Evolutionary conservation across 345 rosid genomes (phyloP).

Genomic region (Eucalyptus fibrosa): DNA sequence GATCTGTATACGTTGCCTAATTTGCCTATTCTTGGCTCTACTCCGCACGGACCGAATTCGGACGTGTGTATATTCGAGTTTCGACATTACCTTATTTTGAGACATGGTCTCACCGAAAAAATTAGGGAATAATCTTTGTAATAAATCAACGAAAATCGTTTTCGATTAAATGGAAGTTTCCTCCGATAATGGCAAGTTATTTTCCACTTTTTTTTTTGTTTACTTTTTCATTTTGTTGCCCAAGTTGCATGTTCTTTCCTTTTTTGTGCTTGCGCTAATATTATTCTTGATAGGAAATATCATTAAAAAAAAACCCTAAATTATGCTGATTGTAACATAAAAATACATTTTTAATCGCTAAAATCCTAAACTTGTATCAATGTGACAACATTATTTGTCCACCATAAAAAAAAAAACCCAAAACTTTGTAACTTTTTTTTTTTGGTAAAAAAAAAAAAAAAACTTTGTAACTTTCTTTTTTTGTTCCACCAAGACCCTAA

Average conservation of each 20-base stretch:
- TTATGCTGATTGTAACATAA: neutral
- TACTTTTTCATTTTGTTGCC: neutral
- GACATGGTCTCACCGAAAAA: neutral
- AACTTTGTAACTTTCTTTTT: too few relatives aligned
- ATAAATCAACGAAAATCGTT: neutral
- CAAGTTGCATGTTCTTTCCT: neutral
- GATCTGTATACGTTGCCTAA: neutral
- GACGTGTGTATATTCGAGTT: neutral
- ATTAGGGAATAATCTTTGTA: neutral
- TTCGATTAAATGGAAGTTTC: neutral
- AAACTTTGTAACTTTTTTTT: too few relatives aligned
- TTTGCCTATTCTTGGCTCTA: neutral
- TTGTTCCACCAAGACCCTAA: too few relatives aligned
- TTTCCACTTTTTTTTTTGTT: neutral
- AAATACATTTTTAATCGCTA: neutral
- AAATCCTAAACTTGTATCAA: neutral
- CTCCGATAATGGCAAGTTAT: neutral
- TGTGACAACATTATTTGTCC: accelerated
- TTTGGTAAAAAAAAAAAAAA: neutral
- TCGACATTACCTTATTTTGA: neutral
- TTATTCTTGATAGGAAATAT: neutral
- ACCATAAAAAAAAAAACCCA: neutral
- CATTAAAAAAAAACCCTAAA: neutral
- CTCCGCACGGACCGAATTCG: neutral
- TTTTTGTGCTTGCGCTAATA: neutral